Base-by-base conservation (phyloP, 768 basidiomycete genomes). In the Serendipita sp. region DNA sequence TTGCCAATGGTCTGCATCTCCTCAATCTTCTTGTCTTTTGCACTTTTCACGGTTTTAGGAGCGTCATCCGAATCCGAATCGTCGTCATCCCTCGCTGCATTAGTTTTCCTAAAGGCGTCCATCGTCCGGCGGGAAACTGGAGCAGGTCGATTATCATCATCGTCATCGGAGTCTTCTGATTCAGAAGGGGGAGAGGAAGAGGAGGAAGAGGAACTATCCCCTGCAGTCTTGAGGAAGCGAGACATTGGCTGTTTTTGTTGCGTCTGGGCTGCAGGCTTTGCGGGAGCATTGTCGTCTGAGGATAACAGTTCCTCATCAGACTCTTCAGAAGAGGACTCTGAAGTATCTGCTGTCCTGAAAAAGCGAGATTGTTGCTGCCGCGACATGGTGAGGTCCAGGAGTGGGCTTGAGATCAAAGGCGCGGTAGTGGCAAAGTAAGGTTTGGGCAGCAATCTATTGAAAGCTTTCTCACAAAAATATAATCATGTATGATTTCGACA, bases 1-100 rank as follows among this genome's bases (percentile, higher is more conserved):
- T 87, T 93, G 62, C 90, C 90, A 2, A 86, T 87, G 1, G 83
- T 83, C 73, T 97, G 94, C 83, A 98, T 94, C 78, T 98, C 96
- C 53, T 87, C 91, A 70, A 93, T 73, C 61, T 94, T 80, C 73
- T 90, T 94, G 73, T 94, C 90, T 68, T 87, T 87, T 42, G 95
- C 94, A 70, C 89, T 91, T 72, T 90, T 82, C 67, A 89, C 86
- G 51, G 88, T 81, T 38, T 84, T 82, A 17, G 81, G 80, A 68
- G 78, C 82, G 41, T 82, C 83, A 34, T 75, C 74, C 62, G 76
- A 75, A 60, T 85, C 87, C 22, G 86, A 88, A 48, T 88, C 86
- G 14, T 70, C 70, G 31, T 70, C 70, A 73, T 81, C 66, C 73
- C 81, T 61, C 76, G 78, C 68, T 30, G 76, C 79, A 67, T 78